These are phyloP conservation scores for Phoenix roebelenii DNA, from an alignment of 176 grass and related monocot species.

Conservation along the genomic window DNA sequence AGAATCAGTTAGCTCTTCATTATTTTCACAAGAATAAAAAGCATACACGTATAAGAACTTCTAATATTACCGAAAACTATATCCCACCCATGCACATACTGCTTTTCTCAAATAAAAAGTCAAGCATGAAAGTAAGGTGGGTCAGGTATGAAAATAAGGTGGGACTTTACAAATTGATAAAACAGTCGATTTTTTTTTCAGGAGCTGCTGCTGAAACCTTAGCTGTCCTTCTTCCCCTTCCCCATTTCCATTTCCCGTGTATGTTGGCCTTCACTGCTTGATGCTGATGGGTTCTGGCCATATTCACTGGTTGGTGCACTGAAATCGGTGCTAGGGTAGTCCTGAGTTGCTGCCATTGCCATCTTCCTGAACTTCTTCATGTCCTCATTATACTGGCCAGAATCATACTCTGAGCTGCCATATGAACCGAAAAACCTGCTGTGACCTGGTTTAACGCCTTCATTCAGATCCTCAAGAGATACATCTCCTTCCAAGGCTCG, in stretches of 20 bases:
- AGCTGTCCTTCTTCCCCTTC: slow-evolving; percentile 33
- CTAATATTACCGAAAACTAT: background rate
- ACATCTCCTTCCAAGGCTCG: slow-evolving; percentile 6
- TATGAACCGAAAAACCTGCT: slow-evolving; percentile 6
- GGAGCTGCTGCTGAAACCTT: slow-evolving; percentile 8
- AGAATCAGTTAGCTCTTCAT: slow-evolving; percentile 3
- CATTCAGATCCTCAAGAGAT: slow-evolving; percentile 10
- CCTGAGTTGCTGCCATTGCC: background rate
- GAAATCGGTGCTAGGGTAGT: background rate
- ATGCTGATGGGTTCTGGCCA: slow-evolving; percentile 34
- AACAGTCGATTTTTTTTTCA: slow-evolving; percentile 12
- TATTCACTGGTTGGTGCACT: background rate
- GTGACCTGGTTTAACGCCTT: background rate
- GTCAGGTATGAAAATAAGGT: background rate
- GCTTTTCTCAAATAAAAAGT: too few species aligned
- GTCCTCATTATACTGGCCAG: slow-evolving; percentile 10
- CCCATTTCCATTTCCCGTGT: slow-evolving; percentile 44
- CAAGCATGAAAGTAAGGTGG: too few species aligned
- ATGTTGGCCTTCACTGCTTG: slow-evolving; percentile 54
- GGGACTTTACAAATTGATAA: slow-evolving; percentile 13
- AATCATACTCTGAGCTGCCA: slow-evolving; percentile 6
- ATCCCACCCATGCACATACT: background rate
- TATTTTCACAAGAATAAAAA: background rate
- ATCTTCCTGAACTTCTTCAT: slow-evolving; percentile 13
- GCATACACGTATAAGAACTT: background rate